Percentiles rank a stretch among this genome's conserved stretches.
phyloP scores from a whole-genome alignment of 352 stramenopile genomes.

The Phytophthora tentaculata region DNA sequence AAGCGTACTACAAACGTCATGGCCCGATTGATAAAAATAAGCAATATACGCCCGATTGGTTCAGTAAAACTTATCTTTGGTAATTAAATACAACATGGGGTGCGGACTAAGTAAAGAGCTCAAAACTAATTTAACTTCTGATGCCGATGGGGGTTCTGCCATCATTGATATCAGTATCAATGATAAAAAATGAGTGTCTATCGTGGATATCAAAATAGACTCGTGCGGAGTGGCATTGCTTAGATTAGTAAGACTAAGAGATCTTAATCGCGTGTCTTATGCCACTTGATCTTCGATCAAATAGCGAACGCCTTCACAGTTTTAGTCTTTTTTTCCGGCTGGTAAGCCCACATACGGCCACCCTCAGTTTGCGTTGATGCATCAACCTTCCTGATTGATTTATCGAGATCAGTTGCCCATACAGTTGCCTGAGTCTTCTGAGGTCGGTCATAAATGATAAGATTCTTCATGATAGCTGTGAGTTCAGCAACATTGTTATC shows the following conservation, averaged over 20 bases:
- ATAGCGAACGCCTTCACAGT: slow-evolving; percentile 21
- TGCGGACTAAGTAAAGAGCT: too few relatives aligned
- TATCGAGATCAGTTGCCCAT: slow-evolving; percentile 16
- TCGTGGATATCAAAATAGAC: slow-evolving; percentile 4
- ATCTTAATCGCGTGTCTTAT: too few relatives aligned
- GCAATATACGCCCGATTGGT: slow-evolving; percentile 13
- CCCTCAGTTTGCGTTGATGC: slow-evolving; percentile 21
- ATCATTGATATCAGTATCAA: not conserved
- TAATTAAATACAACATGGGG: not conserved
- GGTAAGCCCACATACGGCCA: slow-evolving; percentile 20
- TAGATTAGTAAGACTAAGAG: too few relatives aligned
- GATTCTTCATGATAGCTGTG: slow-evolving; percentile 22
- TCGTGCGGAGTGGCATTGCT: slow-evolving; percentile 9
- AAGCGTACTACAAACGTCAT: too few relatives aligned
- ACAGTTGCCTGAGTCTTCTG: not conserved
- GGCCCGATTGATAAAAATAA: slow-evolving; percentile 2
- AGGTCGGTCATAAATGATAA: slow-evolving; percentile 5
- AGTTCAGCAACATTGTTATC: slow-evolving; percentile 20
- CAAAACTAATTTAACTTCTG: too few relatives aligned
- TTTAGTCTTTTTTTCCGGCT: slow-evolving; percentile 16
- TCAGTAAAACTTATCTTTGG: slow-evolving; percentile 11
- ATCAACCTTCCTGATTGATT: slow-evolving; percentile 14
- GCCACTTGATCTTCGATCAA: too few relatives aligned
- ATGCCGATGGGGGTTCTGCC: too few relatives aligned
- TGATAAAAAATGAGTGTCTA: slow-evolving; percentile 20